phyloP scores from a whole-genome alignment of 352 stramenopile genomes.

The Pythium phragmiticola region DNA sequence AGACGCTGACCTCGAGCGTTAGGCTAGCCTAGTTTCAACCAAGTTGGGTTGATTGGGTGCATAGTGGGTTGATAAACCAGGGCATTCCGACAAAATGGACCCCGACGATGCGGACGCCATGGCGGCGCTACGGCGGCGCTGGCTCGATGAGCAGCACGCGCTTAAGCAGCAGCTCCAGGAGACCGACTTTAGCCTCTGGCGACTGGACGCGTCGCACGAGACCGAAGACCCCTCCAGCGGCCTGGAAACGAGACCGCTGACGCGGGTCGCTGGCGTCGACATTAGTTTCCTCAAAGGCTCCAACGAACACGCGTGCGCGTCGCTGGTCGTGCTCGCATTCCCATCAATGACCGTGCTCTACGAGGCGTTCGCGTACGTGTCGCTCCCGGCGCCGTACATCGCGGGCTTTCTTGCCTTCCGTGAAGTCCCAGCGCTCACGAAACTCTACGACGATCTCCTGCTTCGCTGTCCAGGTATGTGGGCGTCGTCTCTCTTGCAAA shows the following conservation, averaged over 20 bases:
- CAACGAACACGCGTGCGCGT: constrained; percentile 77
- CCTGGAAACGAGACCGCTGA: constrained; percentile 22
- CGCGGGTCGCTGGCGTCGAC: constrained; percentile 68
- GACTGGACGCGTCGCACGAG: constrained; percentile 13
- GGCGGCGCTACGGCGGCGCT: constrained; percentile 10
- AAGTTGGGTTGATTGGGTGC: background rate
- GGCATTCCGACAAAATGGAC: background rate
- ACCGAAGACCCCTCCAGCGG: background rate
- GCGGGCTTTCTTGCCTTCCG: constrained; percentile 80
- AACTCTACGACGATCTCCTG: constrained; percentile 62
- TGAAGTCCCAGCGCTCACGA: constrained; percentile 68
- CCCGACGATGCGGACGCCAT: constrained; percentile 3
- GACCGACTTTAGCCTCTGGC: constrained; percentile 45
- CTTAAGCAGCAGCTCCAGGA: constrained; percentile 58
- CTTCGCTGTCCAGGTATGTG: constrained; percentile 46
- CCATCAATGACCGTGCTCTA: constrained; percentile 65
- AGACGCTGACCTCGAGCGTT: background rate
- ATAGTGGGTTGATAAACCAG: constrained; percentile 9
- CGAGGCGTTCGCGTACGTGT: constrained; percentile 83
- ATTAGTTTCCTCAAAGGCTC: constrained; percentile 85
- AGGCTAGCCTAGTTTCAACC: background rate
- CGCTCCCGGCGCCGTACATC: constrained; percentile 79
- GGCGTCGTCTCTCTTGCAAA: background rate
- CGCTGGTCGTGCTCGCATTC: constrained; percentile 75
- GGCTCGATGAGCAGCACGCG: constrained; percentile 40